phyloP scores from a whole-genome alignment of 2,329 filamentous ascomycete genomes.

The Calonectria pteridis region DNA sequence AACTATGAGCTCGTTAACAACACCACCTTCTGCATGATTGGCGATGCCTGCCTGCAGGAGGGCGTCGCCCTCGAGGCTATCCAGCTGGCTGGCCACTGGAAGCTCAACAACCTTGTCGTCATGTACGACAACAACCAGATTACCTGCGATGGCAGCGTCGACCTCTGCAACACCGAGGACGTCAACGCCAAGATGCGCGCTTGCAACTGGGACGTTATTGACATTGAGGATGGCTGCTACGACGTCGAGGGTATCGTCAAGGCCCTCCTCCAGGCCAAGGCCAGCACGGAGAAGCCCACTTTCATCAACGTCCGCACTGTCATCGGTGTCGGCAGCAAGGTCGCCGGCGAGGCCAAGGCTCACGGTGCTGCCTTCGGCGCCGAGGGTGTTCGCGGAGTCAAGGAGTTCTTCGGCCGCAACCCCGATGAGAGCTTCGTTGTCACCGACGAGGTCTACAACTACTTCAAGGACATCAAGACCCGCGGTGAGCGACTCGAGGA shows the following conservation, averaged over 20 bases:
- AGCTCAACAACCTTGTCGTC: conserved; percentile 67
- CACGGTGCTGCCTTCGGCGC: conserved; percentile 70
- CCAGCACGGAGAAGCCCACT: conserved; percentile 61
- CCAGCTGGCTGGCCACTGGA: conserved; percentile 66
- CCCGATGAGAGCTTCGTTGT: conserved; percentile 53
- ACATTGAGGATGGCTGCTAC: conserved; percentile 65
- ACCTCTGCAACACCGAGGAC: conserved; percentile 66
- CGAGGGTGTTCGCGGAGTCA: conserved; percentile 61
- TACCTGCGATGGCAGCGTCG: conserved; percentile 69
- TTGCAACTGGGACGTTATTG: conserved; percentile 67
- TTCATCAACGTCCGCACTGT: conserved; percentile 70
- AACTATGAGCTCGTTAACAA: conserved; percentile 62
- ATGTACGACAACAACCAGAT: conserved; percentile 74
- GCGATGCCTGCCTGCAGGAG: conserved; percentile 70
- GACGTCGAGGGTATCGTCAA: conserved; percentile 58
- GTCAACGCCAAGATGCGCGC: conserved; percentile 70
- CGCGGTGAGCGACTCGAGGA: conserved; percentile 59
- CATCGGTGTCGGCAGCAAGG: conserved; percentile 65
- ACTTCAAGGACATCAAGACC: conserved; percentile 60
- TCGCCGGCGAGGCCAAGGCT: conserved; percentile 64
- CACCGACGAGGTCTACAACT: conserved; percentile 61
- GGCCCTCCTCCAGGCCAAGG: conserved; percentile 59
- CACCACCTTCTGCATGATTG: conserved; percentile 68
- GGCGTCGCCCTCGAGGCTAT: conserved; percentile 70
- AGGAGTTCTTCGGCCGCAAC: conserved; percentile 49